Percentiles rank a stretch among this genome's conserved stretches.
phyloP scores from a whole-genome alignment of 2,329 filamentous ascomycete species.

The Fusarium humuli region DNA sequence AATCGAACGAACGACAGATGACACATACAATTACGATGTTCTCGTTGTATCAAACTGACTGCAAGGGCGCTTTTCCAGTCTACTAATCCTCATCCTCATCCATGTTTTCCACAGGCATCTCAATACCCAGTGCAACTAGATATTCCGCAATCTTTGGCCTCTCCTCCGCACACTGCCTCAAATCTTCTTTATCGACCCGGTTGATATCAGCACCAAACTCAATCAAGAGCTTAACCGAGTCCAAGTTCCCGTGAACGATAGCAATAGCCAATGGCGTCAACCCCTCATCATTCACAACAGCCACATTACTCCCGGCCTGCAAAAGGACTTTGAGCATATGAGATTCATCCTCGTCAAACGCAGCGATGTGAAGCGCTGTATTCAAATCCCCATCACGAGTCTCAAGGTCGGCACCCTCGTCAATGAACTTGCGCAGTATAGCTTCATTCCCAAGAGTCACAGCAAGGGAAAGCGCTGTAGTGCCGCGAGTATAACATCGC shows the following conservation, averaged over 20 bases:
- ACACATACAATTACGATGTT: not conserved
- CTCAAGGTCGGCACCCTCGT: not conserved
- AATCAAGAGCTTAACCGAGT: conserved; percentile 5
- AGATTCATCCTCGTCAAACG: not conserved
- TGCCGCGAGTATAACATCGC: not conserved
- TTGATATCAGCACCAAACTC: conserved; percentile 1
- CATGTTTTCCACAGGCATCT: not conserved
- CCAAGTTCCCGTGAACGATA: not conserved
- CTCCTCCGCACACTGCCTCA: not conserved
- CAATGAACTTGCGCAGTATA: not conserved
- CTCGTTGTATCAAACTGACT: rapidly evolving
- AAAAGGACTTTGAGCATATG: not conserved
- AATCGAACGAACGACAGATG: too few relatives aligned
- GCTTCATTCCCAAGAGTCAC: not conserved
- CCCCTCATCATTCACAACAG: not conserved
- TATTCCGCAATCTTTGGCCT: not conserved
- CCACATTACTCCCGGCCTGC: not conserved
- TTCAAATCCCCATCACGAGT: not conserved
- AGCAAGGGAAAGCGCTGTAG: conserved; percentile 3
- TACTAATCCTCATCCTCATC: not conserved
- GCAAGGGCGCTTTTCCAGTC: too few relatives aligned
- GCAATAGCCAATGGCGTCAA: not conserved
- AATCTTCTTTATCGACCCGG: conserved; percentile 1
- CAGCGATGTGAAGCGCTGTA: conserved; percentile 13
- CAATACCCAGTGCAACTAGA: not conserved